Percentiles rank a stretch among this genome's conserved stretches.
Conservation (phyloP, 768 basidiomycete species). For the Dentipellis sp. region DNA sequence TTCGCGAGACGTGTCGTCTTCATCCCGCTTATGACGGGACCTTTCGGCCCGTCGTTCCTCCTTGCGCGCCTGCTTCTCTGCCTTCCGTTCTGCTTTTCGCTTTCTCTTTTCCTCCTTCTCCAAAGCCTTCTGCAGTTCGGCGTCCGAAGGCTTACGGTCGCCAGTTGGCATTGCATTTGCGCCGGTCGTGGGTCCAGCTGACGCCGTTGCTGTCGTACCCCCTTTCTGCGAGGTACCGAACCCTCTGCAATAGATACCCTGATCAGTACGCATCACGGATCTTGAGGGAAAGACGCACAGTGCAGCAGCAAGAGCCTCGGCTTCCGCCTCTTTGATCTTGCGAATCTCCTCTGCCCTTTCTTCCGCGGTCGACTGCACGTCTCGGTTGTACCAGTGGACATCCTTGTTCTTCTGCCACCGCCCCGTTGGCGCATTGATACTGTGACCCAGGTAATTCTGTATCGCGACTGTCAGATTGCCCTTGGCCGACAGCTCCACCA, state of each 20-base stretch:
- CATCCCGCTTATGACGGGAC: slow-evolving; percentile 8
- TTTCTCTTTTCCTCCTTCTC: slow-evolving; percentile 25
- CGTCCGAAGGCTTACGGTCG: neutral
- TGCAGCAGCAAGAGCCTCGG: slow-evolving; percentile 76
- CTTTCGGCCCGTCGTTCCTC: slow-evolving; percentile 34
- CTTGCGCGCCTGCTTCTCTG: slow-evolving; percentile 48
- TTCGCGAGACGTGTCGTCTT: slow-evolving; percentile 7
- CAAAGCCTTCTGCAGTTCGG: slow-evolving; percentile 8
- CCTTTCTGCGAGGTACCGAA: slow-evolving; percentile 47
- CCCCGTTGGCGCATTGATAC: slow-evolving; percentile 90
- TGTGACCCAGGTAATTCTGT: slow-evolving; percentile 92
- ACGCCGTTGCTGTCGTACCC: neutral
- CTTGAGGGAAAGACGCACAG: slow-evolving; percentile 37
- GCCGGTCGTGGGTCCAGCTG: slow-evolving; percentile 18
- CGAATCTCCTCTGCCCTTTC: slow-evolving; percentile 67
- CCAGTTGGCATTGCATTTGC: slow-evolving; percentile 21
- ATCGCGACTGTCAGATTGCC: neutral
- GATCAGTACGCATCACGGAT: neutral
- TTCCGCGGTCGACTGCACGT: slow-evolving; percentile 30
- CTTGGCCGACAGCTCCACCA: neutral
- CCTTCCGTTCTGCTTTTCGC: slow-evolving; percentile 46
- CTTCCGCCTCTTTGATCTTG: slow-evolving; percentile 79
- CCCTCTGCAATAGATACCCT: slow-evolving; percentile 37
- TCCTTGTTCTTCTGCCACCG: slow-evolving; percentile 98
- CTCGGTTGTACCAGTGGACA: slow-evolving; percentile 89